A percentile compares a stretch with the other conserved stretches of the same genome.
phyloP scores from a whole-genome alignment of 2,329 filamentous ascomycete species.

The Stagonosporopsis chrysanthemi region DNA sequence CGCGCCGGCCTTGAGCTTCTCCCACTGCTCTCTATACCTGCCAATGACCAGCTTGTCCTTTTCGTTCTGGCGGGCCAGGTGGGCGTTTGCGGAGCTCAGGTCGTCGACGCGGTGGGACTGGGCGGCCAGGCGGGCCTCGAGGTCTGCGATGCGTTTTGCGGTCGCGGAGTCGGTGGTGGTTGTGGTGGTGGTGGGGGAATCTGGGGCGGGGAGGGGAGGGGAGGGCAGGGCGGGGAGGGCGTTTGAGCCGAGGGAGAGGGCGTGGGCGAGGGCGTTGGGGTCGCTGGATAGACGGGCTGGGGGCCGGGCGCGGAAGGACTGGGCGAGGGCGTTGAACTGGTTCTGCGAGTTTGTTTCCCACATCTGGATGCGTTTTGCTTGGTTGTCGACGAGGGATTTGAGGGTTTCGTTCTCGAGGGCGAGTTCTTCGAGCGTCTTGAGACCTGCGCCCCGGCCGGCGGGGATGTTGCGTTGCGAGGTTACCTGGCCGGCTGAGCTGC shows the following conservation, averaged over 20 bases:
- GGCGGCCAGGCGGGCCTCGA: constrained; percentile 37
- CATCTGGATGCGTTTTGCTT: constrained; percentile 85
- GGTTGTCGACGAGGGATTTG: constrained; percentile 83
- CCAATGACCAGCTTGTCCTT: constrained; percentile 63
- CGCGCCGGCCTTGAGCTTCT: constrained; percentile 72
- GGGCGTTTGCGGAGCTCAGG: constrained; percentile 67
- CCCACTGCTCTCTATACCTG: constrained; percentile 70
- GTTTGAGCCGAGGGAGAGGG: constrained; percentile 34
- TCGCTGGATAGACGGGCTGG: constrained; percentile 26
- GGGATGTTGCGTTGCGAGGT: constrained; percentile 41
- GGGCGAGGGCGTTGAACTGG: constrained; percentile 82
- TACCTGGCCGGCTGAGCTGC: constrained; percentile 23
- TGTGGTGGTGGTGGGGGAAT: constrained; percentile 6
- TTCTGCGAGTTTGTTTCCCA: constrained; percentile 94
- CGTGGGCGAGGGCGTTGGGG: constrained; percentile 34
- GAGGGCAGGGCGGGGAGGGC: constrained; percentile 31
- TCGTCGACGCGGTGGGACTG: constrained; percentile 50
- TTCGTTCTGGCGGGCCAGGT: constrained; percentile 67
- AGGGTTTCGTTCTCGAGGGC: constrained; percentile 86
- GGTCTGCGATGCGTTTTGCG: constrained; percentile 33
- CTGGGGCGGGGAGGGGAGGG: constrained; percentile 22
- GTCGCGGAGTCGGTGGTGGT: constrained; percentile 20
- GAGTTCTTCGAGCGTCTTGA: constrained; percentile 84
- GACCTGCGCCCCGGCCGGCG: constrained; percentile 45
- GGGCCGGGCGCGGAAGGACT: constrained; percentile 66